Evolutionary conservation across 495 filamentous ascomycete genomes (phyloP).

Genomic region (Penicillium pancosmium): DNA sequence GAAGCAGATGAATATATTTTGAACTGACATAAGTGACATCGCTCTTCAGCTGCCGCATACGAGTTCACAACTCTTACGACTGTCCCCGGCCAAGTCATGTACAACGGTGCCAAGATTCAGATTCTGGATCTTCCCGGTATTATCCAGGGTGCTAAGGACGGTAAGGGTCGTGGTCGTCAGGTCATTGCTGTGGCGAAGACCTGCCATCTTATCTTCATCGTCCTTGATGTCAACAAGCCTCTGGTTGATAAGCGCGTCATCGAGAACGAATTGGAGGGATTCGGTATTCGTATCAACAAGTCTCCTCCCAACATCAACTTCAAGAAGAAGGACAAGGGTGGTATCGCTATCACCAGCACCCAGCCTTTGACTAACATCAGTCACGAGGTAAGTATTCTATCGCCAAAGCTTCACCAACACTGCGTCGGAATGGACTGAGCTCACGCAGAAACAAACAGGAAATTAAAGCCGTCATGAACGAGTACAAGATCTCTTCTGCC

Average conservation of each 20-base stretch:
- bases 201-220: slow-evolving; percentile 98
- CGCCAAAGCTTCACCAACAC: neutral
- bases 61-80: slow-evolving; percentile 98
- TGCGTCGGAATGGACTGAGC: neutral
- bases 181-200: slow-evolving; percentile 99
- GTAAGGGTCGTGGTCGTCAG: slow-evolving; percentile 95
- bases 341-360: slow-evolving; percentile 90
- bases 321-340: slow-evolving; percentile 99
- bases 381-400: slow-evolving; percentile 60
- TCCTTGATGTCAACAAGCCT: slow-evolving; percentile 98
- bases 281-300: slow-evolving; percentile 98
- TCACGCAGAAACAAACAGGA: slow-evolving; percentile 53
- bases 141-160: slow-evolving; percentile 97
- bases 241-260: slow-evolving; percentile 96
- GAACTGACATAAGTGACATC: slow-evolving; percentile 19
- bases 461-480: slow-evolving; percentile 95
- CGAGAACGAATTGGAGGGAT: slow-evolving; percentile 95
- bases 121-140: slow-evolving; percentile 99
- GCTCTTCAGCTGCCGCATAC: slow-evolving; percentile 75
- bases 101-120: slow-evolving; percentile 97
- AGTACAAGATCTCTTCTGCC: slow-evolving; percentile 95
- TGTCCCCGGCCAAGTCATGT: slow-evolving; percentile 93
- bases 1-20: neutral
- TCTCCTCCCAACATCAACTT: slow-evolving; percentile 95
- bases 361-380: slow-evolving; percentile 90